These are phyloP conservation scores for Gloeophyllum trabeum DNA, from an alignment of 768 basidiomycete species.

Conservation along the genomic window DNA sequence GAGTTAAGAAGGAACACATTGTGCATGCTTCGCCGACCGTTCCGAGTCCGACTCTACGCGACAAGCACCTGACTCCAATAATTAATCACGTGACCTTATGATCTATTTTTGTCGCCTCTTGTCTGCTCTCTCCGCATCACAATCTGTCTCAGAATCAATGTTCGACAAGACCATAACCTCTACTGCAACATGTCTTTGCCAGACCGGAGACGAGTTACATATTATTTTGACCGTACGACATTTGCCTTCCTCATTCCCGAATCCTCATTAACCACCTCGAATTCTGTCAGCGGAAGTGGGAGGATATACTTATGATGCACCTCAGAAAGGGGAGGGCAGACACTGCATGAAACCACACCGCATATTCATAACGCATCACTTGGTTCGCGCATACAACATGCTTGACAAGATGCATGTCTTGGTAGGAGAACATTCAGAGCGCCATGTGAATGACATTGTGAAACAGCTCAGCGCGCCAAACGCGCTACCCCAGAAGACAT, in stretches of 20 bases:
- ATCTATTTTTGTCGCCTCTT: too few relatives aligned
- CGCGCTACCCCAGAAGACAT: constrained; percentile 33
- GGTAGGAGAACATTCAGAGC: constrained; percentile 35
- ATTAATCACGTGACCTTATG: too few relatives aligned
- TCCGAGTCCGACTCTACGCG: too few relatives aligned
- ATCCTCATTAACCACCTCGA: neutral
- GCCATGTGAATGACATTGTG: neutral
- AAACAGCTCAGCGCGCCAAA: constrained; percentile 17
- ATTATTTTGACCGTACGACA: constrained; percentile 64
- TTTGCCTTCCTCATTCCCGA: neutral
- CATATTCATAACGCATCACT: constrained; percentile 88
- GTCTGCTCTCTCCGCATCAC: too few relatives aligned
- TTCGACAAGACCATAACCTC: too few relatives aligned
- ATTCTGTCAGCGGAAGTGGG: constrained; percentile 50
- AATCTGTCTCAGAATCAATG: neutral
- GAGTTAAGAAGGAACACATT: too few relatives aligned
- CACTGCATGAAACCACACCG: constrained; percentile 97
- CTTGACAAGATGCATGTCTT: constrained; percentile 90
- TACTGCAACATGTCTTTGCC: too few relatives aligned
- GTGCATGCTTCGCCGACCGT: too few relatives aligned
- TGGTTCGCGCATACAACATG: constrained; percentile 87
- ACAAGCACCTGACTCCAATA: too few relatives aligned
- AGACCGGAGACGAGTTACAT: constrained; percentile 64
- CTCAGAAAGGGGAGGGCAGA: constrained; percentile 74
- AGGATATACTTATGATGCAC: too few relatives aligned